Evolutionary conservation across 148 eudicot genomes (phyloP), one percentile per base, ranked within the genome.

Genomic region (Limonium bicolor): DNA sequence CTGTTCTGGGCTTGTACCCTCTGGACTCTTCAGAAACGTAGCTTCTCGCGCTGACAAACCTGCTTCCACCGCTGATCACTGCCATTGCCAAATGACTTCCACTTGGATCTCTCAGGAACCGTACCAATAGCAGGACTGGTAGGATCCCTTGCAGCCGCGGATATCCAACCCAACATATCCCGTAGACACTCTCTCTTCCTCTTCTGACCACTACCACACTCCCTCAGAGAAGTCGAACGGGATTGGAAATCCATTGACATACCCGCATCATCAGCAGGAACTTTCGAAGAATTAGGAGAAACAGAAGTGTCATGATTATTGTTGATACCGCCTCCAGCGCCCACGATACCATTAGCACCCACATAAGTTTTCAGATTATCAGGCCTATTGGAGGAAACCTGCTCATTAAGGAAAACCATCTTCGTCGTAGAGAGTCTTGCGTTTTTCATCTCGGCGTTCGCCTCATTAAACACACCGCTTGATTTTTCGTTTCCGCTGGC

Each of bases 31-130:
- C 46, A 55, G 32, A 56, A 64, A 61, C 61, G 75, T 53, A 20
- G 74, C 65, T 60, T 83, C 60, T 14, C 94, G 78, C 19, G 67
- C 71, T 43, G 49, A 44, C 49, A 88, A 48, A 69, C 68, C 67
- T 73, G 84, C 73, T 80, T 83, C 97, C 92, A 77, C 7, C 13
- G 24, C 16, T 60, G 41, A 32, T 88, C 79, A 36, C 40, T 58
- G 16, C 78, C 80, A 62, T 67, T n/a, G 16, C 78, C 80, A 62
- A 65, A 65, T n/a, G 14, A 20, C 36, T 70, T 75, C 92, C 86
- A 84, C 61, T 66, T 75, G 11, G 68, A 56, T 31, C 46, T 63
- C 42, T 75, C 73, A 1, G 95, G 97, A 50, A 90, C 50, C 2
- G 50, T 30, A 7, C 71, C 85, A 50, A 72, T 33, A 35, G 36